A percentile compares a stretch with the other conserved stretches of the same genome.
Conservation (phyloP, 106 monocot species). For the Alisma plantagoaquatica region DNA sequence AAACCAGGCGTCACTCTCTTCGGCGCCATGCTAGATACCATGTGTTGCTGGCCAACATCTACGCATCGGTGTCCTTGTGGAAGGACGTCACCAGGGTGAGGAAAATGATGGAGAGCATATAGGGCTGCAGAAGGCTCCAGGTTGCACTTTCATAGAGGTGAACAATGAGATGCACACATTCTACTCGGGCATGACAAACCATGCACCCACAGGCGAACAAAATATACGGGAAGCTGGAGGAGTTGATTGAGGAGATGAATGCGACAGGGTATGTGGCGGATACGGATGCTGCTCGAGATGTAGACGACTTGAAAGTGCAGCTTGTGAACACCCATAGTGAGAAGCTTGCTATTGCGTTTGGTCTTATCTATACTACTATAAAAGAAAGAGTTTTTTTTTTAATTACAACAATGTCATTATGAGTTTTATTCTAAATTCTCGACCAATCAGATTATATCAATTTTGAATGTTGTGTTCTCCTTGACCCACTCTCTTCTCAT, state of each 20-base stretch:
- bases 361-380: conserved; percentile 54
- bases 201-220: conserved; percentile 51
- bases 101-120: conserved; percentile 48
- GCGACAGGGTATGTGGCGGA: conserved; percentile 47
- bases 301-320: conserved; percentile 56
- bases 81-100: conserved; percentile 49
- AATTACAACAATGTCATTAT: too few species aligned
- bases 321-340: conserved; percentile 67
- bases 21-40: conserved; percentile 76
- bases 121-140: conserved; percentile 59
- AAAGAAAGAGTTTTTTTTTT: conserved; percentile 79
- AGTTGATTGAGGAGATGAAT: conserved; percentile 51
- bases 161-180: conserved; percentile 52
- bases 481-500: too few species aligned
- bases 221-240: conserved; percentile 49
- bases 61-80: conserved; percentile 59
- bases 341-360: conserved; percentile 91
- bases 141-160: conserved; percentile 47
- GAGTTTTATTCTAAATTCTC: too few species aligned
- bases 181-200: conserved; percentile 52
- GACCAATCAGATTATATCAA: too few species aligned
- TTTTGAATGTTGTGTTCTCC: too few species aligned
- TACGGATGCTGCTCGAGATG: conserved; percentile 42
- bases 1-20: conserved; percentile 47
- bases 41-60: conserved; percentile 63